Evolutionary conservation across 78 protist species (phyloP).

Genomic region (Planoprotostelium fungivorum): DNA sequence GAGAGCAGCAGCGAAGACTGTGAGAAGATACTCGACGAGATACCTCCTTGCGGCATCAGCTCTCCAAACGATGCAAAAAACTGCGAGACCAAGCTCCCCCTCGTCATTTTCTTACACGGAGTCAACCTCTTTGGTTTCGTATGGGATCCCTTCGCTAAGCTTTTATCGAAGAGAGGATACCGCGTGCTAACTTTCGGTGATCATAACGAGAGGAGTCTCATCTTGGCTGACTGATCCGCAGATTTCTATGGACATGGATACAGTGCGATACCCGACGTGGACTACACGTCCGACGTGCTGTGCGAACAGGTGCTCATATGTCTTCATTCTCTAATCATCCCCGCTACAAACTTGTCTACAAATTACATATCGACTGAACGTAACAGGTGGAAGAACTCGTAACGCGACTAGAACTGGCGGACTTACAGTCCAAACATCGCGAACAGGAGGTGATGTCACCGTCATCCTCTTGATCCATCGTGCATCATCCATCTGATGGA

Average conservation of each 20-base stretch:
- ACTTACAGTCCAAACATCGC: background rate
- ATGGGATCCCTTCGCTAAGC: background rate
- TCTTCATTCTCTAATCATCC: too few species aligned
- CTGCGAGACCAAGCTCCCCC: background rate
- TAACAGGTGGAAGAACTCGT: background rate
- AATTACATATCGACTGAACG: too few species aligned
- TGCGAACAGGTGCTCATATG: too few species aligned
- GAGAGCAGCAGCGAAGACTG: background rate
- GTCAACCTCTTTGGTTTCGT: background rate
- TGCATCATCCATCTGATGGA: too few species aligned
- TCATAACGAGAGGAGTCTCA: background rate
- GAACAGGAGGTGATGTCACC: background rate
- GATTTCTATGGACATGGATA: background rate
- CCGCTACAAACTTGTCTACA: too few species aligned
- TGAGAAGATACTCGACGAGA: background rate
- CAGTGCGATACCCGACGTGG: background rate
- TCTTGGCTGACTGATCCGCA: background rate
- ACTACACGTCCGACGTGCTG: background rate
- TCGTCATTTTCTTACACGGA: background rate
- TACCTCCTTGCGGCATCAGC: background rate
- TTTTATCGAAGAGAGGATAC: background rate
- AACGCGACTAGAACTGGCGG: background rate
- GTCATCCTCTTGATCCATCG: background rate
- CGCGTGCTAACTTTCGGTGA: background rate
- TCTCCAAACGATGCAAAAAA: background rate